Percentiles rank a stretch among this genome's conserved stretches.
phyloP scores from a whole-genome alignment of 345 rosid species.

The Punica granatum region DNA sequence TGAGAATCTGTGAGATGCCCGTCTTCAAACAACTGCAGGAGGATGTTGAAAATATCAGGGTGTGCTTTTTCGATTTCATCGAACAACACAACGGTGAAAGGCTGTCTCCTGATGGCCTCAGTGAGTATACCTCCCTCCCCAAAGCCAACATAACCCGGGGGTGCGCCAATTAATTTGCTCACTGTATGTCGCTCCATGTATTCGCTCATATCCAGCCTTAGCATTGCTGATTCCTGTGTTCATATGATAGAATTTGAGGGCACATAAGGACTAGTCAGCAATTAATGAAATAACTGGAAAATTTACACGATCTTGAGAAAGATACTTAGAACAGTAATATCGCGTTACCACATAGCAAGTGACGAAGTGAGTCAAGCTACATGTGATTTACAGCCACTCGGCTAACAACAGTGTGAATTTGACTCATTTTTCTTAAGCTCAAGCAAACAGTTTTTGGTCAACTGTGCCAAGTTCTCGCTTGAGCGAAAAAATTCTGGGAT shows the following conservation, averaged over 20 bases:
- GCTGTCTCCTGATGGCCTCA: slow-evolving; percentile 91
- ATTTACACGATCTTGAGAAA: not conserved
- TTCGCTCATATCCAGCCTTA: slow-evolving; percentile 99
- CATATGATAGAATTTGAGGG: not conserved
- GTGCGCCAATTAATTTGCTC: slow-evolving; percentile 92
- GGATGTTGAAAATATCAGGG: slow-evolving; percentile 93
- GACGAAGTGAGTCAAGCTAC: not conserved
- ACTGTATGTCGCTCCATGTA: slow-evolving; percentile 98
- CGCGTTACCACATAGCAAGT: not conserved
- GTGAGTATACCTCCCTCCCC: slow-evolving; percentile 94
- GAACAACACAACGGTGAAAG: slow-evolving; percentile 80
- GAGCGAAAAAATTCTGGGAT: not conserved
- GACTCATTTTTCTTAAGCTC: too few relatives aligned
- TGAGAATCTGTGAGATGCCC: slow-evolving; percentile 98
- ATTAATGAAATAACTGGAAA: not conserved
- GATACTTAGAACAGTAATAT: not conserved
- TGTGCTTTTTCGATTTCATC: slow-evolving; percentile 93
- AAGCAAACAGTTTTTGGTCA: not conserved
- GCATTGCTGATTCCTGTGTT: slow-evolving; percentile 79
- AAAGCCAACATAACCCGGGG: slow-evolving; percentile 90
- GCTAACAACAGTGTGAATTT: not conserved
- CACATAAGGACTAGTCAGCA: not conserved
- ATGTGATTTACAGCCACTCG: not conserved
- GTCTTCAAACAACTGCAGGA: slow-evolving; percentile 94
- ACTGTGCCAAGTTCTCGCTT: not conserved